phyloP scores from a whole-genome alignment of 2,329 filamentous ascomycete species.

The Aspergillus sp. region DNA sequence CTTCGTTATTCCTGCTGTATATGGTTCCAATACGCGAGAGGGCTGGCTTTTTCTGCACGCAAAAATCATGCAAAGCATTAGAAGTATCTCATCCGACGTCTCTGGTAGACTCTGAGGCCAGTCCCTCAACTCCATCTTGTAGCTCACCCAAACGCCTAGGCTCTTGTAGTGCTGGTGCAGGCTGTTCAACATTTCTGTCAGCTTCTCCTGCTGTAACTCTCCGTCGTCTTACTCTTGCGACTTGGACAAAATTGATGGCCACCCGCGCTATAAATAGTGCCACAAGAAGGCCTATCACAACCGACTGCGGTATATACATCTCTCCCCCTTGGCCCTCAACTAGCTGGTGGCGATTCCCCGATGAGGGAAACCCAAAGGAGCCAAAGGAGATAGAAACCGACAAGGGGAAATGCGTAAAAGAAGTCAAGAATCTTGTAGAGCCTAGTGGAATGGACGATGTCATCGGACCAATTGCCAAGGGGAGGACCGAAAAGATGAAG shows the following conservation, averaged over 20 bases:
- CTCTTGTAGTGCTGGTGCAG: no score
- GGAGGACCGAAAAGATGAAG: constrained; percentile 26
- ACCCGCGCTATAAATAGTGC: constrained; percentile 26
- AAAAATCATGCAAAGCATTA: no score
- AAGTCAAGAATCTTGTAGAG: constrained; percentile 23
- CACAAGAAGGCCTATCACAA: constrained; percentile 28
- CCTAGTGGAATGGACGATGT: constrained; percentile 15
- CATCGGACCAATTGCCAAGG: constrained; percentile 20
- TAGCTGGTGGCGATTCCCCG: constrained; percentile 1
- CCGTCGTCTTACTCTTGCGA: no score
- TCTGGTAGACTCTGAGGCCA: no score
- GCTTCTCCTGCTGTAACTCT: no score
- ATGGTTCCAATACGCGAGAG: no score
- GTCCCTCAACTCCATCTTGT: no score
- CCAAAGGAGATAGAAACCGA: constrained; percentile 32
- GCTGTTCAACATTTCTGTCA: no score
- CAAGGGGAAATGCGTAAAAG: constrained; percentile 31
- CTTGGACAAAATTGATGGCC: constrained; percentile 22
- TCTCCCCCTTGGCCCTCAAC: constrained; percentile 7
- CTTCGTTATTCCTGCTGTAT: no score
- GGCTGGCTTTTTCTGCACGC: no score
- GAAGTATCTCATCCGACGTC: no score
- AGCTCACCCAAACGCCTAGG: no score
- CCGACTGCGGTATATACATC: constrained; percentile 25
- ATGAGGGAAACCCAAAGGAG: constrained; percentile 7